Base-by-base conservation (phyloP, 2,329 filamentous ascomycete genomes). In the Ceratocystis diversiconidia region DNA sequence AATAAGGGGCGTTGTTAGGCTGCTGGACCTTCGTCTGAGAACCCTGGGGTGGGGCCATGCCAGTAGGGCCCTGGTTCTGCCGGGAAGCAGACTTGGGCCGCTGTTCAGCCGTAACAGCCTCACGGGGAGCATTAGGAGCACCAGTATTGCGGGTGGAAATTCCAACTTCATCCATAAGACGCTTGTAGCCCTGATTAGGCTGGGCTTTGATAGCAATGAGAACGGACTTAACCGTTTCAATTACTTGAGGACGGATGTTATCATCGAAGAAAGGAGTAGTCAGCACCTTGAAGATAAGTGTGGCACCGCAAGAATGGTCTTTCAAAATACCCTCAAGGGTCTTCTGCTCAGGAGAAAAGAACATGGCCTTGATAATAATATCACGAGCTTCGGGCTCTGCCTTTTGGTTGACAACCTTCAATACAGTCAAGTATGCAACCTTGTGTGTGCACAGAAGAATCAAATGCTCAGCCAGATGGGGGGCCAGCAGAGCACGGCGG, bases 391-490 rank as follows among this genome's bases (percentile, higher is more conserved):
- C 92, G 0, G 89, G 82, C 76, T 99, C 94, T 43, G 92, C 89
- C 73, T 95, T 91, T 75, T 99, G 94, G 74, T 99, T 99, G 75
- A 99, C 95, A 62, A 97, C 91, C 79, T 99, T 99, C 66, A 99
- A 80, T 0, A 99, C 92, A 0, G 94, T 99, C 68, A 97, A 80
- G 73, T 97, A 97, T 0, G 94, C 94, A 65, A 99, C 92, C 80
- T 97, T 97, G 80, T 99, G 94, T 0, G 94, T 97, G 80, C 94
- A 97, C 5, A 99, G 82, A 73, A 96, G 90, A 28, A 96, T 91
- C 41, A 99, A 80, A 73, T 95, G 91, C 50, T 94, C 92, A 17
- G 96, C 90, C 28, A 99, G 84, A 70, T 92, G 86, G 22, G 94
- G 94, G 57, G 94, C 92, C 65, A 99, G 81, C 32, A 97, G 92